phyloP scores from a whole-genome alignment of 371 early-diverging fungal genomes.

The Blyttiomyces sp. region DNA sequence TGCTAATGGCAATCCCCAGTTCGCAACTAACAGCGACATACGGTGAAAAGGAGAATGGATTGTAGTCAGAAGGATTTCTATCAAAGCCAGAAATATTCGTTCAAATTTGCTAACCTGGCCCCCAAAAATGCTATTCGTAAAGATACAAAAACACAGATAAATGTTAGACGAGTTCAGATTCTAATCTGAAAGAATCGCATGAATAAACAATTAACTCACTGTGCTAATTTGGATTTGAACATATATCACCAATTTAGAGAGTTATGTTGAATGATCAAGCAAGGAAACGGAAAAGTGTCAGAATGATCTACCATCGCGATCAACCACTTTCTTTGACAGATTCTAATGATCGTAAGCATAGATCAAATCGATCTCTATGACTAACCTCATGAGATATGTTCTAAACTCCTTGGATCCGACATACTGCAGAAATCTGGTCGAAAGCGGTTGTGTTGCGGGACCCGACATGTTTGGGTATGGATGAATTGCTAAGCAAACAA shows the following conservation, averaged over 20 bases:
- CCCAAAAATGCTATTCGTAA: conserved; percentile 73
- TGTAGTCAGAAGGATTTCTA: background rate
- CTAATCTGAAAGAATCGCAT: background rate
- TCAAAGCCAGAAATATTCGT: background rate
- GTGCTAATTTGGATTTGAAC: background rate
- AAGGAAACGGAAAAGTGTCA: background rate
- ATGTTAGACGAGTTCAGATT: no score
- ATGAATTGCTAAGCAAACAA: no score
- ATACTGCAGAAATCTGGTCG: no score
- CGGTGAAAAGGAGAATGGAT: conserved; percentile 12
- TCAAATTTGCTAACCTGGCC: conserved; percentile 60
- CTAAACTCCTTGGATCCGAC: conserved; percentile 71
- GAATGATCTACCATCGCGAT: background rate
- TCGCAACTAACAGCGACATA: conserved; percentile 66
- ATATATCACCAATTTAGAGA: background rate
- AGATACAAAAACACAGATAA: background rate
- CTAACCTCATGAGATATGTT: conserved; percentile 72
- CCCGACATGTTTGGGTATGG: no score
- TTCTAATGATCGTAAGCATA: no score
- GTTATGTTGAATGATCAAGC: background rate
- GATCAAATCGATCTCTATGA: background rate
- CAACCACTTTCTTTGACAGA: background rate
- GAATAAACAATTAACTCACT: conserved; percentile 3
- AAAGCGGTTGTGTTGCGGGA: no score
- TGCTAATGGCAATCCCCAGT: conserved; percentile 95